Base-by-base conservation (phyloP, 2,329 filamentous ascomycete species). In the Cytospora piceicola region DNA sequence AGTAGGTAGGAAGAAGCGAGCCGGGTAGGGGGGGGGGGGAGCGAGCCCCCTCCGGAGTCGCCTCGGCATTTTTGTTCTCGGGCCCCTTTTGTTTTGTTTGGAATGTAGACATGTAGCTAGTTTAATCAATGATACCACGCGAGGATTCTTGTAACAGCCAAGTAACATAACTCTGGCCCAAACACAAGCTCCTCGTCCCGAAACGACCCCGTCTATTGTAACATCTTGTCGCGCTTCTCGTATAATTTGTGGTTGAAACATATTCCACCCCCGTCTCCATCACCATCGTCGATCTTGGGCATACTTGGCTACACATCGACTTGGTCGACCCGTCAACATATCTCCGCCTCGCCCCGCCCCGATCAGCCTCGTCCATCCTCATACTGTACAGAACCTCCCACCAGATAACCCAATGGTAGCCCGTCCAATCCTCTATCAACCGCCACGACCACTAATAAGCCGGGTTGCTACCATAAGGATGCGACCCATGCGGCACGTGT, bases 1-100 rank as follows among this genome's bases (percentile, higher is more conserved):
- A 78, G 70, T 78, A 36, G 15, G 11, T 36, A 15, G 15, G 70
- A 72, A 39, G 12, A 30, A 69, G 68, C 30, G 68, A 20, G 66
- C 54, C 70, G 70, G 64, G 69, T 5, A n/a, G 80, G 79, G 70
- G 83, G 82, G 73, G 73, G 73, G 68, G 77, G 77, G 70, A 77
- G 8, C 2, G 42, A 46, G 9, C 6, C 70, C 71, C 24, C 70
- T 71, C 24, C 3, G 24, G 9, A 4, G 52, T 36, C 22, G 42
- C 51, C n/a, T 39, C 39, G 29, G 61, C n/a, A 51, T 49, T 58
- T 27, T n/a, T 59, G 58, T 49, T 58, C n/a, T n/a, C 59, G 58
- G 39, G 53, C 53, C 51, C 54, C 12, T 34, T 57, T 22, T 63
- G 24, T 42, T n/a, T 29, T 34, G 6, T 61, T 39, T 52, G 32